Conservation (phyloP, 208 protist species). For the Phytomonas serpens region DNA sequence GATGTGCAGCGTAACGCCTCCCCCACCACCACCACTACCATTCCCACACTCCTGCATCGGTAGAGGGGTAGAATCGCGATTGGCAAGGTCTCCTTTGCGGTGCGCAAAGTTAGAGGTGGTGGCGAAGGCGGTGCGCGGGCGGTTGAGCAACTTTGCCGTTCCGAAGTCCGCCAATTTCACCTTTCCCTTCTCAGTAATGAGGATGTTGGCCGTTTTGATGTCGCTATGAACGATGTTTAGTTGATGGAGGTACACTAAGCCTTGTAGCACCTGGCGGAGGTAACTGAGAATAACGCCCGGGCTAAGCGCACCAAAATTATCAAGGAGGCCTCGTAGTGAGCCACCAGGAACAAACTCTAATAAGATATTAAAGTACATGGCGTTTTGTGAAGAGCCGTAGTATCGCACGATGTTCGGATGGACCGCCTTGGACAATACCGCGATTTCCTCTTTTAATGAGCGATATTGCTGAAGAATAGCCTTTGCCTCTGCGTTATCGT, state of each 20-base stretch:
- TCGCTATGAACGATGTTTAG: constrained; percentile 88
- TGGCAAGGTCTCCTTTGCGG: not conserved
- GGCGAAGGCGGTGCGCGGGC: constrained; percentile 20
- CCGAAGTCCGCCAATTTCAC: constrained; percentile 90
- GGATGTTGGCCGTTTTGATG: constrained; percentile 88
- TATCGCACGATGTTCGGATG: constrained; percentile 91
- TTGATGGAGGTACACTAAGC: constrained; percentile 79
- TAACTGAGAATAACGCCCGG: constrained; percentile 79
- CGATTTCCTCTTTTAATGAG: constrained; percentile 84
- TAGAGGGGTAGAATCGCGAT: constrained; percentile 2
- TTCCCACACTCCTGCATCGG: not conserved
- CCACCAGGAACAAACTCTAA: constrained; percentile 88
- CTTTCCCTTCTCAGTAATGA: constrained; percentile 79
- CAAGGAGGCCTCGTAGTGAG: constrained; percentile 79
- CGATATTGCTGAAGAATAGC: constrained; percentile 77
- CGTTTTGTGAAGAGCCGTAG: constrained; percentile 79
- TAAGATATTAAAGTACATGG: constrained; percentile 85
- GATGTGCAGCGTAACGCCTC: constrained; percentile 43
- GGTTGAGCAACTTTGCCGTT: constrained; percentile 70
- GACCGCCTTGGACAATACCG: constrained; percentile 77
- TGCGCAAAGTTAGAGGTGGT: constrained; percentile 2
- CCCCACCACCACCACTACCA: not conserved
- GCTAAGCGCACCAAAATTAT: constrained; percentile 85
- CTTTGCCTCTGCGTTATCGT: constrained; percentile 34
- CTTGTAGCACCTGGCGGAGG: constrained; percentile 71